phyloP scores from a whole-genome alignment of 805 yeast genomes.

The Metschnikowia matae region DNA sequence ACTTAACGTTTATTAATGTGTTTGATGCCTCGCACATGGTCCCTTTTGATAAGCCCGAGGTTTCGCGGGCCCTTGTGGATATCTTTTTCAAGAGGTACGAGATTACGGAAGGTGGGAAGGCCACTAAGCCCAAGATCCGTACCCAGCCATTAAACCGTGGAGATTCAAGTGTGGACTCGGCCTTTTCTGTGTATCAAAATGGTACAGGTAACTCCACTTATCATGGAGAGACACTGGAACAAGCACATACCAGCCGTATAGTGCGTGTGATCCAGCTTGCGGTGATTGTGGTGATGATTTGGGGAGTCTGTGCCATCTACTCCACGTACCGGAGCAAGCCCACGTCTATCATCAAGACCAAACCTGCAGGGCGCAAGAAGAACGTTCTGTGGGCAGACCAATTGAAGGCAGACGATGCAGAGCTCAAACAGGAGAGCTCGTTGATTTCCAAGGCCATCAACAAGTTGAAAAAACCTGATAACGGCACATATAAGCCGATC shows the following conservation, averaged over 20 bases:
- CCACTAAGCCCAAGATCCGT: slow-evolving; percentile 14
- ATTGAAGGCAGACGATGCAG: slow-evolving; percentile 31
- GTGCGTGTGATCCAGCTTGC: slow-evolving; percentile 39
- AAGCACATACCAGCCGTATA: slow-evolving; percentile 19
- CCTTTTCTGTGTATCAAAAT: not conserved
- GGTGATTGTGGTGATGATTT: slow-evolving; percentile 34
- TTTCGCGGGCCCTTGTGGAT: slow-evolving; percentile 69
- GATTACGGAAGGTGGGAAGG: slow-evolving; percentile 8
- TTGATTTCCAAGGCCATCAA: slow-evolving; percentile 34
- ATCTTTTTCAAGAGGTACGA: slow-evolving; percentile 24
- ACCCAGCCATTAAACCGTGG: slow-evolving; percentile 5
- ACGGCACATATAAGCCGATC: slow-evolving; percentile 27
- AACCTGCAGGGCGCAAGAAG: slow-evolving; percentile 34
- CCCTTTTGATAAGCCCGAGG: slow-evolving; percentile 73
- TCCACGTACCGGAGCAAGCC: slow-evolving; percentile 36
- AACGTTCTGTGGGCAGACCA: slow-evolving; percentile 49
- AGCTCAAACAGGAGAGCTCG: slow-evolving; percentile 23
- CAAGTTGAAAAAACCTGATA: slow-evolving; percentile 28
- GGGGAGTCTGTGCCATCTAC: slow-evolving; percentile 41
- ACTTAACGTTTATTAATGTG: slow-evolving; percentile 71
- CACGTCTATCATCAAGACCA: slow-evolving; percentile 38
- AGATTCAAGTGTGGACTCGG: too few species aligned
- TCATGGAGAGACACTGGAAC: not conserved
- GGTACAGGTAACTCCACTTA: not conserved
- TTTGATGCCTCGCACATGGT: slow-evolving; percentile 90